Evolutionary conservation across 352 stramenopile genomes (phyloP).

Genomic region (Phytopythium ostracodes): DNA sequence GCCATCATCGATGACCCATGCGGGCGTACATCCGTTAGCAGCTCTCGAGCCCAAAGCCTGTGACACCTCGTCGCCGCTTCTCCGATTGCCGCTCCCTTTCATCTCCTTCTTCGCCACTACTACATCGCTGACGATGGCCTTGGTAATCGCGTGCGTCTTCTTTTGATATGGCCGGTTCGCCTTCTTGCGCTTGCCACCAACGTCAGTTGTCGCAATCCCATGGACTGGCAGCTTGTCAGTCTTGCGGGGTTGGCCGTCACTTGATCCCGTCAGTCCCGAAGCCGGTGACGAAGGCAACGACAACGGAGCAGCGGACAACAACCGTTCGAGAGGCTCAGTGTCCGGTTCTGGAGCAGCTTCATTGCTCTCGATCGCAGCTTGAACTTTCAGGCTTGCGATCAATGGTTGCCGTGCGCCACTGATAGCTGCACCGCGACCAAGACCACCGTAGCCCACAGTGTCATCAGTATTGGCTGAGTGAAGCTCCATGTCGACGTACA

Average conservation of each 20-base stretch:
- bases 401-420: neutral
- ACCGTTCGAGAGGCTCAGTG: neutral
- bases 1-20: too few relatives aligned
- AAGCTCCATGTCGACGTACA: slow-evolving; percentile 37
- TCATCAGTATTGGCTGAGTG: neutral
- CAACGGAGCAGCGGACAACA: neutral
- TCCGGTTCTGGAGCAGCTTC: neutral
- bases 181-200: neutral
- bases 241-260: neutral
- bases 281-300: too few relatives aligned
- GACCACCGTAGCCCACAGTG: neutral
- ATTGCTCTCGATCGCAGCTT: neutral
- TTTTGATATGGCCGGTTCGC: neutral
- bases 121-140: neutral
- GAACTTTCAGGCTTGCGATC: neutral
- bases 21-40: too few relatives aligned
- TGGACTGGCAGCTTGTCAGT: neutral
- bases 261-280: neutral
- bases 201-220: neutral
- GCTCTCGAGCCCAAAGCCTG: neutral
- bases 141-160: neutral
- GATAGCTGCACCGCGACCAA: too few relatives aligned
- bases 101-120: neutral
- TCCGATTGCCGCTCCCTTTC: neutral
- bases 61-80: neutral